Evolutionary conservation across 2,329 filamentous ascomycete genomes (phyloP).

Genomic region (Arthroderma sp.): DNA sequence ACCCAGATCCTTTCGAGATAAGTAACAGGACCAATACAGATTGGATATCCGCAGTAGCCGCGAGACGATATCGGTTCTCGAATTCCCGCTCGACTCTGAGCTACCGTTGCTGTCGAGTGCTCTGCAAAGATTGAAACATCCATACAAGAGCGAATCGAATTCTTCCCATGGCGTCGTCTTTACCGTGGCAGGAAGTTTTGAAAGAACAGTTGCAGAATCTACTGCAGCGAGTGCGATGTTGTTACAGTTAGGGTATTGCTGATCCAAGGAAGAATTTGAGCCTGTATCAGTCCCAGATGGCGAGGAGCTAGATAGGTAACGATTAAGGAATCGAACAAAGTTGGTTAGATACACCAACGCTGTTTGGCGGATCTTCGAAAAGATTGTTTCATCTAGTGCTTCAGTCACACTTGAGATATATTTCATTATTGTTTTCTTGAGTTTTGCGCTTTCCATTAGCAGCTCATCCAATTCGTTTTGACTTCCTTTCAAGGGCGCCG

Average conservation of each 20-base stretch:
- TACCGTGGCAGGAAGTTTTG: conserved; percentile 26
- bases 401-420: conserved; percentile 13
- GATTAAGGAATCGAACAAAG: conserved; percentile 28
- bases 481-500: conserved; percentile 26
- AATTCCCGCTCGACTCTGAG: background rate
- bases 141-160: conserved; percentile 22
- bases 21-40: conserved; percentile 35
- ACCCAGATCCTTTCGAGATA: conserved; percentile 28
- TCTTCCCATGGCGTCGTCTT: conserved; percentile 27
- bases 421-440: conserved; percentile 30
- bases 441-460: conserved; percentile 28
- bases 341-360: conserved; percentile 25
- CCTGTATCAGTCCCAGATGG: conserved; percentile 17
- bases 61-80: conserved; percentile 11
- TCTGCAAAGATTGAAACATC: conserved; percentile 25
- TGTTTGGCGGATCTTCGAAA: conserved; percentile 12
- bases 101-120: conserved; percentile 7
- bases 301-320: conserved; percentile 25
- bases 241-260: conserved; percentile 19
- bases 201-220: conserved; percentile 28
- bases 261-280: conserved; percentile 22
- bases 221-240: conserved; percentile 28
- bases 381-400: conserved; percentile 8
- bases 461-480: conserved; percentile 31
- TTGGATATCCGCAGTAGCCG: conserved; percentile 32